phyloP scores from a whole-genome alignment of 2,329 filamentous ascomycete genomes.

The Emmonsia crescens region DNA sequence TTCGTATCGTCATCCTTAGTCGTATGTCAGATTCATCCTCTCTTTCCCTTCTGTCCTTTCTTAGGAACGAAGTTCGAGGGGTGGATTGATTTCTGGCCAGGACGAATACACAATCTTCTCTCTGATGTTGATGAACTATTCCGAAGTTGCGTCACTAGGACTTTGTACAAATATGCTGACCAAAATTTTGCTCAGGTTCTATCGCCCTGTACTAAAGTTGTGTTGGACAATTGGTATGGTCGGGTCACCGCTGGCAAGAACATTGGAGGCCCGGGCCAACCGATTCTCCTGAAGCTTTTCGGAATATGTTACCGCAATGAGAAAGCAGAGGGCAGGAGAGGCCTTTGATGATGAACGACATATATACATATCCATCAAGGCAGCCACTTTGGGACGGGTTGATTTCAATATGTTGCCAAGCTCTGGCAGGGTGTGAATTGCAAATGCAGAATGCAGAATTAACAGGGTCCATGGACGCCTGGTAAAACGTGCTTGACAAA shows the following conservation, averaged over 20 bases:
- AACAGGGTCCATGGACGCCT: neutral
- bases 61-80: neutral
- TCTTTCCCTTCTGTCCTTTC: neutral
- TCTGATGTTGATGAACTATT: conserved; percentile 6
- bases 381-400: neutral
- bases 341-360: neutral
- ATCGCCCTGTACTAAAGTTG: neutral
- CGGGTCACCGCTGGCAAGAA: neutral
- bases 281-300: neutral
- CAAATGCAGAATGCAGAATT: neutral
- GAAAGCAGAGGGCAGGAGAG: neutral
- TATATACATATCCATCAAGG: neutral
- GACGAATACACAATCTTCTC: conserved; percentile 14
- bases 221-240: neutral
- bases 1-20: conserved; percentile 96
- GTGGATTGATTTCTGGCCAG: conserved; percentile 3
- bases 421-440: neutral
- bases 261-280: neutral
- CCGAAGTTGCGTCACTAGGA: neutral
- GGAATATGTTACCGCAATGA: neutral
- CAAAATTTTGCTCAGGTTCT: neutral
- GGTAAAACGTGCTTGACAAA: neutral
- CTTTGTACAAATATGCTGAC: neutral
- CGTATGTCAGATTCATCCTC: conserved; percentile 47
- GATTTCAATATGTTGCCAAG: neutral